Conservation (phyloP, 306 rosid species). For the Quercus mongolica region DNA sequence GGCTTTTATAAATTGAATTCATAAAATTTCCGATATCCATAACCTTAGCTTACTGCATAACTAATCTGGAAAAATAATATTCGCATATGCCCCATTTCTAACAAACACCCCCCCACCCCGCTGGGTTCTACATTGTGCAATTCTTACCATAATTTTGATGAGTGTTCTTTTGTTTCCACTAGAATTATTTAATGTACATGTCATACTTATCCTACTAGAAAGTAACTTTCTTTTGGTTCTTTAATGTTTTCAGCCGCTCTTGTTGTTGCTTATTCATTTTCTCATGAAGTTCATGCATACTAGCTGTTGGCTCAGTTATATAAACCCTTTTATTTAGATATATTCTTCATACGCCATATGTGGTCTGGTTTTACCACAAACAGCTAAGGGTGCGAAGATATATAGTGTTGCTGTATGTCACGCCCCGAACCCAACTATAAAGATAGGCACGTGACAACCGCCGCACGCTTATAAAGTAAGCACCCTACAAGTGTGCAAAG, state of each 20-base stretch:
- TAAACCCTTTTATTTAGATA: not conserved
- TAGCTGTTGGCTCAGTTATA: not conserved
- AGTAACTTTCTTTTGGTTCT: not conserved
- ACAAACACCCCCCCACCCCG: too few relatives aligned
- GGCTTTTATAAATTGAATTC: too few relatives aligned
- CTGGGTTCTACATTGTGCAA: too few relatives aligned
- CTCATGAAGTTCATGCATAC: not conserved
- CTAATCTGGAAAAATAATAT: too few relatives aligned
- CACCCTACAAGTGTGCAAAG: too few relatives aligned
- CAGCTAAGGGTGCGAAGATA: conserved; percentile 92
- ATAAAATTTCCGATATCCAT: too few relatives aligned
- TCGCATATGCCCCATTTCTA: too few relatives aligned
- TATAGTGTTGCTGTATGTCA: conserved; percentile 85
- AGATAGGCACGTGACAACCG: too few relatives aligned
- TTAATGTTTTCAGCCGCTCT: not conserved
- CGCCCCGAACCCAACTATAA: too few relatives aligned
- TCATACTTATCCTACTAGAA: not conserved
- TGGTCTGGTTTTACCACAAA: conserved; percentile 40
- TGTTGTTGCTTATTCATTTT: not conserved
- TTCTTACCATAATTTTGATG: not conserved
- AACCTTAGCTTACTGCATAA: too few relatives aligned
- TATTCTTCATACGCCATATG: conserved; percentile 1
- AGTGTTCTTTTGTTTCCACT: not conserved
- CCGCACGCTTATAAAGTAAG: too few relatives aligned
- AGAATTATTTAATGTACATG: not conserved